Conservation (phyloP, 2,329 filamentous ascomycete species). For the Curvularia eragrostidis region DNA sequence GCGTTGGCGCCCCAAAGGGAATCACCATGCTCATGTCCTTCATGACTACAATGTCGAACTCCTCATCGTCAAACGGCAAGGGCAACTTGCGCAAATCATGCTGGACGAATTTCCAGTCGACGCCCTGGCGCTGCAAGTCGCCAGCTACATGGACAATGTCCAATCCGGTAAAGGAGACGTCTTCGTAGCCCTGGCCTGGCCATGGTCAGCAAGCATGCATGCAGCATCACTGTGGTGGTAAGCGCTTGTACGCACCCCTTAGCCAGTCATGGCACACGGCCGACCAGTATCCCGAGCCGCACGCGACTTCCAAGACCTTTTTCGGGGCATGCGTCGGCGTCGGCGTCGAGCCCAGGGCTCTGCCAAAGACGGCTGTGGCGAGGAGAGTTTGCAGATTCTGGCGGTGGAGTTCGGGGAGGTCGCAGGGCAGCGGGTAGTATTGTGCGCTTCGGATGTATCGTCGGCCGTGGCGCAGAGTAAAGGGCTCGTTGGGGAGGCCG, state of each 20-base stretch:
- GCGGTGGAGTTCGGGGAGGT: conserved; percentile 84
- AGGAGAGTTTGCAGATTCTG: conserved; percentile 85
- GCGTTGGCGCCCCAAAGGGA: conserved; percentile 62
- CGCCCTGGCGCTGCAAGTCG: conserved; percentile 70
- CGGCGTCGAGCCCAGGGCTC: conserved; percentile 75
- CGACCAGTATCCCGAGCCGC: conserved; percentile 89
- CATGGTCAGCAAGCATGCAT: background rate
- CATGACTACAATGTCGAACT: conserved; percentile 88
- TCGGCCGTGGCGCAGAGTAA: conserved; percentile 77
- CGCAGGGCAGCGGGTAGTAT: conserved; percentile 83
- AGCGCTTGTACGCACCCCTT: conserved; percentile 50
- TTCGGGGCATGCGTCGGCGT: conserved; percentile 68
- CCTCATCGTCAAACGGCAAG: conserved; percentile 77
- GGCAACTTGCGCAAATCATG: conserved; percentile 80
- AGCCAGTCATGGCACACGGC: conserved; percentile 85
- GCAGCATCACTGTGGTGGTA: too few species aligned
- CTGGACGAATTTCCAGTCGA: conserved; percentile 88
- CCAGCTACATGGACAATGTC: conserved; percentile 78
- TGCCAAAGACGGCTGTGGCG: conserved; percentile 80
- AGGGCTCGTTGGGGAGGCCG: conserved; percentile 49
- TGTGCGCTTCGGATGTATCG: conserved; percentile 80
- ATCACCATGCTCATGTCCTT: conserved; percentile 81
- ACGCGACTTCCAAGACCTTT: conserved; percentile 80
- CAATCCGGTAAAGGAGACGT: conserved; percentile 80
- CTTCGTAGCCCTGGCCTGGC: conserved; percentile 63